Base-by-base conservation (phyloP, 768 basidiomycete species). In the Boletus vermiculosoides region DNA sequence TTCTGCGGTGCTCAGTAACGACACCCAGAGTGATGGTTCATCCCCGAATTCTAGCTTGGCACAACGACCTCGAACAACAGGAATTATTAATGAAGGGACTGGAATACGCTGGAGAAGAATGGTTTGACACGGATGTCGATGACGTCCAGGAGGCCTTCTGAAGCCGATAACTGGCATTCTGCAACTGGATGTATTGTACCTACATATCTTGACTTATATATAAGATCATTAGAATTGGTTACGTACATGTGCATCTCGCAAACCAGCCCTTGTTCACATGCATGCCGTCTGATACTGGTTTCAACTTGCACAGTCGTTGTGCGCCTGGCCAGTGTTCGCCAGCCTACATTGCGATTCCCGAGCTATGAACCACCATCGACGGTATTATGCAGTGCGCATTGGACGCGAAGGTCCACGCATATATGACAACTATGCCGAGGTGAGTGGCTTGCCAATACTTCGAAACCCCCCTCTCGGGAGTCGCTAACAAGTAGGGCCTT, bases 41-140 rank as follows among this genome's bases (percentile, higher is more conserved):
- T 67, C 81, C 83, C 7, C 78, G 80, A 16, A 87, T 90, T 12
- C 62, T 88, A 1, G 74, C 73, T 44, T 90, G 86, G 87, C 70
- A 84, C 59, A 67, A 73, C 2, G 62, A 72, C 4, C 65, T 69
- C 4, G 70, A 70, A 60, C 52, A 58, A 45, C 58, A 61, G 40
- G 55, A 54, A 33, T 34, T 53, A 42, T 36, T 52, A 28, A 49
- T 55, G 48, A 45, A 61, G 30, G 57, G 39, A 22, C 20, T 55
- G n/a, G 55, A 62, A 22, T 52, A 60, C 12, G 58, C 65, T 31
- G 59, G 44, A 16, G 59, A 63, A 12, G 66, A 62, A 36, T 62
- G 63, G 55, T 58, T 49, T 22, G 66, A 66, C 10, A 73, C 74
- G 69, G 79, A 81, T 44, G 53, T 57, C 23, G 77, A 77, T 6